A percentile compares a stretch with the other conserved stretches of the same genome.
Evolutionary conservation across 495 filamentous ascomycete genomes (phyloP).

Genomic region (Terfezia boudieri): DNA sequence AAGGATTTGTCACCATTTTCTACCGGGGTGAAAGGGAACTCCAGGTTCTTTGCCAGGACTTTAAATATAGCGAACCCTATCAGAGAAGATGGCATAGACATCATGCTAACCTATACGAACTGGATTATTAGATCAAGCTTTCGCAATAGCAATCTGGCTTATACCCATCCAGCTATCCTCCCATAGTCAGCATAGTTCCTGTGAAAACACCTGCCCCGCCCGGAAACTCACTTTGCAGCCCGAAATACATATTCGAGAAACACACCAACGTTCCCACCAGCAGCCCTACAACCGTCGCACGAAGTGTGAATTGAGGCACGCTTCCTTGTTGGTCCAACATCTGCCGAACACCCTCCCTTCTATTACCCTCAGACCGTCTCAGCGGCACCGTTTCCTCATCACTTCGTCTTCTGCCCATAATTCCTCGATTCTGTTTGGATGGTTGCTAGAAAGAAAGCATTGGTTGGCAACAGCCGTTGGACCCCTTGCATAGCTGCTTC

Average conservation of each 20-base stretch:
- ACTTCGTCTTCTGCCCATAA: neutral
- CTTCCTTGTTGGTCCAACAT: neutral
- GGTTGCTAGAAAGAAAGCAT: no score
- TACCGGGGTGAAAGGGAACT: constrained; percentile 68
- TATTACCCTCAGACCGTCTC: neutral
- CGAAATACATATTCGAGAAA: constrained; percentile 96
- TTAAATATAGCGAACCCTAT: constrained; percentile 97
- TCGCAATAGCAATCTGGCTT: constrained; percentile 2
- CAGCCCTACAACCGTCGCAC: constrained; percentile 60
- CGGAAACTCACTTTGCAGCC: constrained; percentile 43
- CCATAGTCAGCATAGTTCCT: neutral
- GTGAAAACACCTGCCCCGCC: neutral
- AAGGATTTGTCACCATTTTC: constrained; percentile 41
- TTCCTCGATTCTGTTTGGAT: neutral
- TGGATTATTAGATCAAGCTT: neutral
- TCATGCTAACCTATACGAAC: constrained; percentile 31
- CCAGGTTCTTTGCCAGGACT: constrained; percentile 41
- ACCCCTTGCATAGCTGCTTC: no score
- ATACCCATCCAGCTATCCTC: constrained; percentile 48
- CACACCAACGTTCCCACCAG: constrained; percentile 71
- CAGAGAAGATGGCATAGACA: constrained; percentile 82
- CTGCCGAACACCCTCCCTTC: neutral
- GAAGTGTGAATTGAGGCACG: constrained; percentile 47
- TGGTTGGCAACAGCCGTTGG: no score
- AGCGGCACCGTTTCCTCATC: neutral